Conservation (phyloP, 2,329 filamentous ascomycete genomes). For the Aplosporella prunicola region DNA sequence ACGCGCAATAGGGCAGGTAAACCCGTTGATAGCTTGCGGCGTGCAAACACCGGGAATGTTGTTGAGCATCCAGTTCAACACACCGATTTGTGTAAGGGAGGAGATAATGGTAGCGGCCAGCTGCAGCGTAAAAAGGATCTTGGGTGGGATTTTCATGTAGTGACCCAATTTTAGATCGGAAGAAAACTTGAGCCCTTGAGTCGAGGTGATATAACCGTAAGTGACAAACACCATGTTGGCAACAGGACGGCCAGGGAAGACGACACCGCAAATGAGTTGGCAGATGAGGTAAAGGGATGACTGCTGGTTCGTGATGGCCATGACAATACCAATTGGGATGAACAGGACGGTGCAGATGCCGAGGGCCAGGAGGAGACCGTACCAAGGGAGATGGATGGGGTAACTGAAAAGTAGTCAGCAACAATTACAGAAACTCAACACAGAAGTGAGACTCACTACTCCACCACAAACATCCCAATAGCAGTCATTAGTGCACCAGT, state of each 20-base stretch:
- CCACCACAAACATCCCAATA: slow-evolving; percentile 74
- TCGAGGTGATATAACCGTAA: slow-evolving; percentile 80
- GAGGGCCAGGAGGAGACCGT: slow-evolving; percentile 70
- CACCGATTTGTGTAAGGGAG: slow-evolving; percentile 69
- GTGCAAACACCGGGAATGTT: slow-evolving; percentile 73
- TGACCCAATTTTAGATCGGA: slow-evolving; percentile 80
- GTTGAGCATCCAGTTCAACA: slow-evolving; percentile 83
- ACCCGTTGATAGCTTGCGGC: slow-evolving; percentile 69
- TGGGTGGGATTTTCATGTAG: slow-evolving; percentile 78
- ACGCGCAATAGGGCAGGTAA: slow-evolving; percentile 76
- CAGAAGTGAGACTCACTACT: slow-evolving; percentile 52
- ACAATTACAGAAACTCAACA: slow-evolving; percentile 14
- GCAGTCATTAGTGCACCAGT: slow-evolving; percentile 68
- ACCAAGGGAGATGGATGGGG: slow-evolving; percentile 77
- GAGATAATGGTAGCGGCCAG: slow-evolving; percentile 67
- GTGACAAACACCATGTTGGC: slow-evolving; percentile 93
- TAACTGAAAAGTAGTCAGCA: slow-evolving; percentile 17
- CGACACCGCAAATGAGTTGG: slow-evolving; percentile 70
- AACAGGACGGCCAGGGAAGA: slow-evolving; percentile 76
- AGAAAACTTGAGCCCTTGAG: slow-evolving; percentile 82
- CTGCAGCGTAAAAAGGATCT: slow-evolving; percentile 70
- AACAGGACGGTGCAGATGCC: slow-evolving; percentile 72
- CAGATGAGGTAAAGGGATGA: slow-evolving; percentile 80
- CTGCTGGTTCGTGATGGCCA: slow-evolving; percentile 87
- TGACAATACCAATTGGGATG: slow-evolving; percentile 84